These are phyloP conservation scores for Termitomyces sp. DNA, from an alignment of 768 basidiomycete species.

Conservation along the genomic window DNA sequence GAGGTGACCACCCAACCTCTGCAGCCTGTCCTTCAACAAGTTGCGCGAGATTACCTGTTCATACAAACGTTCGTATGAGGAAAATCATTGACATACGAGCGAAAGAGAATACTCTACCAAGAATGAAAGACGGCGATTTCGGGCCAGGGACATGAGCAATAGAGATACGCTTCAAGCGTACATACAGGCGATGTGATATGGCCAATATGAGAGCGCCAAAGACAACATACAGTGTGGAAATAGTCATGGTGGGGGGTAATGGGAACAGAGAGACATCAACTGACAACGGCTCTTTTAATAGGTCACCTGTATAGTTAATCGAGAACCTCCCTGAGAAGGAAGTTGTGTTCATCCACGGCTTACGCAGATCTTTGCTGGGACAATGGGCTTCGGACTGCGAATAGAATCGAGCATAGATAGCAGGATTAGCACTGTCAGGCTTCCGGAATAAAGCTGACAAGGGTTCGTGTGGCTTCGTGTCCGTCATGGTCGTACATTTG, in stretches of 20 bases:
- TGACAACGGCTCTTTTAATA: background rate
- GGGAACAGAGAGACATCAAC: background rate
- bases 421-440: background rate
- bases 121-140: conserved; percentile 30
- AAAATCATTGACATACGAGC: background rate
- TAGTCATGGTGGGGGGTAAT: conserved; percentile 6
- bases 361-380: background rate
- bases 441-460: background rate
- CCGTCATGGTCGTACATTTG: conserved; percentile 2
- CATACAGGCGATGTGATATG: conserved; percentile 22
- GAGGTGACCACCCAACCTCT: conserved; percentile 18
- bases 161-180: conserved; percentile 24
- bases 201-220: conserved; percentile 5
- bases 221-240: conserved; percentile 3
- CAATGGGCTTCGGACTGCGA: background rate
- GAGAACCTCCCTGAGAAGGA: background rate
- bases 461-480: background rate
- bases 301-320: background rate
- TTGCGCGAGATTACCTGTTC: conserved; percentile 22
- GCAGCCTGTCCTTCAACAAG: conserved; percentile 27
- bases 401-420: background rate
- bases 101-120: conserved; percentile 20
- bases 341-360: background rate
- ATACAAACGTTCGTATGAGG: background rate
- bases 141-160: conserved; percentile 30